A percentile compares a stretch with the other conserved stretches of the same genome.
Evolutionary conservation across 2,329 filamentous ascomycete species (phyloP).

Genomic region (Trichoderma polysporum): DNA sequence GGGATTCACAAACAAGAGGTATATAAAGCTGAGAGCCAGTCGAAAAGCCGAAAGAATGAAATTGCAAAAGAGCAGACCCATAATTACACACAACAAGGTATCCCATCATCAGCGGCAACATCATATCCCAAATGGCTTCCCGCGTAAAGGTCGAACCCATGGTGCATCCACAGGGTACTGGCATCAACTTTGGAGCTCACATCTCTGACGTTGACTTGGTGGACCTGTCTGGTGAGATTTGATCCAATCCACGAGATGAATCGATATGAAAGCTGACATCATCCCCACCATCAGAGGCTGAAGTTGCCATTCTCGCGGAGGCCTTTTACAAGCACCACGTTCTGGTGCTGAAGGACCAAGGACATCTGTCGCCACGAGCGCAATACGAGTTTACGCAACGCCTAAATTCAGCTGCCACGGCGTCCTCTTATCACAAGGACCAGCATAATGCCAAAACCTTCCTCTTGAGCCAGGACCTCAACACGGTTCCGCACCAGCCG

Average conservation of each 20-base stretch:
- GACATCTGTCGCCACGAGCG: neutral
- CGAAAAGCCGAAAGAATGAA: neutral
- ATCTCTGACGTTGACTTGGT: neutral
- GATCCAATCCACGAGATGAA: no score
- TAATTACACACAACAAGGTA: neutral
- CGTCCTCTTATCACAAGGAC: neutral
- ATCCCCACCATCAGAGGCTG: neutral
- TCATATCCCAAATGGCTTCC: neutral
- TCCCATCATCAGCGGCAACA: neutral
- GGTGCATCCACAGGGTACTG: neutral
- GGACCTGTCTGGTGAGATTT: neutral
- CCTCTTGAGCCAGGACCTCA: neutral
- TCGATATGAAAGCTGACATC: neutral
- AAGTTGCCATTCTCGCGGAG: neutral
- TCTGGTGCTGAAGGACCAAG: neutral
- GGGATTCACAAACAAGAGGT: neutral
- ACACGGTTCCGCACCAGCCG: neutral
- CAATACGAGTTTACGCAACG: neutral
- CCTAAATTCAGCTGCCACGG: neutral
- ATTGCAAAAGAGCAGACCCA: neutral
- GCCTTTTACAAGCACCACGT: neutral
- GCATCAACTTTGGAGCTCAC: neutral
- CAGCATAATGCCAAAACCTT: neutral
- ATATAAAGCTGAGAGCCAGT: neutral
- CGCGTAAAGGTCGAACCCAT: neutral